Evolutionary conservation across 352 stramenopile genomes (phyloP).

Genomic region (Phytophthora melonis): DNA sequence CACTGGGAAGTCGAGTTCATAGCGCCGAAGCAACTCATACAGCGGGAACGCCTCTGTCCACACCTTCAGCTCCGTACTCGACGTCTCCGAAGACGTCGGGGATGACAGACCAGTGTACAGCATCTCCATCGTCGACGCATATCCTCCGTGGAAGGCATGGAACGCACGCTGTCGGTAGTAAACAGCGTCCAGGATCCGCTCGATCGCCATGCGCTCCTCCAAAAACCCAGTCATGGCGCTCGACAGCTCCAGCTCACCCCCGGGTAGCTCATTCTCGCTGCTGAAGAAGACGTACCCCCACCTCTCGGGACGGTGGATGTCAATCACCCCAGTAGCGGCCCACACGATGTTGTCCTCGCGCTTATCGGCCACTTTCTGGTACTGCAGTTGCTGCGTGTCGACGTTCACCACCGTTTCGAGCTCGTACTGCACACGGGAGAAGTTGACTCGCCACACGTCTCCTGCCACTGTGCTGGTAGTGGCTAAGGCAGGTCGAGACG

Average conservation of each 20-base stretch:
- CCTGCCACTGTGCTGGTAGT: slow-evolving; percentile 35
- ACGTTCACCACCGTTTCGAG: slow-evolving; percentile 53
- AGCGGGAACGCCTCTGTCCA: slow-evolving; percentile 39
- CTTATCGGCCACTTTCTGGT: slow-evolving; percentile 58
- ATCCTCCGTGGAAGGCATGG: slow-evolving; percentile 47
- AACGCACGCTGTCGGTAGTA: slow-evolving; percentile 78
- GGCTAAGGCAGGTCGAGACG: slow-evolving; percentile 23
- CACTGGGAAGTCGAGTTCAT: slow-evolving; percentile 43
- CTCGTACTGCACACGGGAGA: slow-evolving; percentile 90
- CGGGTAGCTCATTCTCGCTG: slow-evolving; percentile 46
- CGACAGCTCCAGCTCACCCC: slow-evolving; percentile 52
- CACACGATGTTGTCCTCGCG: slow-evolving; percentile 81
- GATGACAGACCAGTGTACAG: slow-evolving; percentile 41
- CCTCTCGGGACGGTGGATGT: slow-evolving; percentile 80
- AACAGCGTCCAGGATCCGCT: slow-evolving; percentile 66
- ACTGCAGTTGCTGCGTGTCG: slow-evolving; percentile 59
- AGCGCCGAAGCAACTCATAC: slow-evolving; percentile 38
- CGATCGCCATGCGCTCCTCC: slow-evolving; percentile 60
- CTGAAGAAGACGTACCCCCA: slow-evolving; percentile 81
- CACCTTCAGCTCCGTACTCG: not conserved
- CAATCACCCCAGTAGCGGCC: slow-evolving; percentile 74
- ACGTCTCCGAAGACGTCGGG: not conserved
- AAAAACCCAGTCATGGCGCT: slow-evolving; percentile 49
- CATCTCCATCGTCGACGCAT: slow-evolving; percentile 51
- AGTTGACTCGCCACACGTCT: slow-evolving; percentile 90